phyloP scores from a whole-genome alignment of 768 basidiomycete species.

The Tremella mesenterica region DNA sequence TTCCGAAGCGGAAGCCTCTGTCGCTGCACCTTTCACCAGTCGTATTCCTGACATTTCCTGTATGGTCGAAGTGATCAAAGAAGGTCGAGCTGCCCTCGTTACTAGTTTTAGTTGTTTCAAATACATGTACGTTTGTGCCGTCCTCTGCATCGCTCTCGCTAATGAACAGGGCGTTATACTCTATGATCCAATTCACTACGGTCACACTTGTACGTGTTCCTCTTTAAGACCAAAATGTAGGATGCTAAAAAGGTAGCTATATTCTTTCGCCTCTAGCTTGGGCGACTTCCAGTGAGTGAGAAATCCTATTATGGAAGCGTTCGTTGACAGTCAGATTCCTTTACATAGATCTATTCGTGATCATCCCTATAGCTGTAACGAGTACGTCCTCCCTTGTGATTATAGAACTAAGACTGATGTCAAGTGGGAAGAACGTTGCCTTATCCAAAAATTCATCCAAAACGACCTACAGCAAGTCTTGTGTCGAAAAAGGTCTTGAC shows the following conservation, averaged over 20 bases:
- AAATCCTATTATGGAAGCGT: not conserved
- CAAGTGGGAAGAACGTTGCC: slow-evolving; percentile 92
- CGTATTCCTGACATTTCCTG: slow-evolving; percentile 90
- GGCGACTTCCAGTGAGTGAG: slow-evolving; percentile 80
- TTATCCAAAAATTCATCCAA: slow-evolving; percentile 73
- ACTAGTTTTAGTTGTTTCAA: slow-evolving; percentile 99
- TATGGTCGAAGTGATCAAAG: slow-evolving; percentile 91
- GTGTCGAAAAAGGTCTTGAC: slow-evolving; percentile 90
- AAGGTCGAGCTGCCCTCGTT: slow-evolving; percentile 88
- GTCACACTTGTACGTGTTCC: slow-evolving; percentile 56
- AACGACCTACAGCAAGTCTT: slow-evolving; percentile 87
- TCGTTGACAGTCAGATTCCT: slow-evolving; percentile 57
- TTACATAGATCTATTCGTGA: slow-evolving; percentile 96
- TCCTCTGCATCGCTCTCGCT: no score
- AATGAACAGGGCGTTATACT: slow-evolving; percentile 81
- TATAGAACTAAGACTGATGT: slow-evolving; percentile 4
- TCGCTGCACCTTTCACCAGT: slow-evolving; percentile 95
- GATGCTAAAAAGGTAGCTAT: slow-evolving; percentile 48
- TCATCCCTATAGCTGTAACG: slow-evolving; percentile 89
- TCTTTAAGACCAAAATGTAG: not conserved
- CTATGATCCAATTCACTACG: slow-evolving; percentile 97
- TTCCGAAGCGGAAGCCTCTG: slow-evolving; percentile 95
- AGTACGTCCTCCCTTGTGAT: slow-evolving; percentile 54
- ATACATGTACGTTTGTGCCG: slow-evolving; percentile 86
- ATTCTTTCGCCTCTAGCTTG: slow-evolving; percentile 90